These are phyloP conservation scores for Panicum miliaceum DNA, from an alignment of 176 grass and related monocot species.

Conservation along the genomic window DNA sequence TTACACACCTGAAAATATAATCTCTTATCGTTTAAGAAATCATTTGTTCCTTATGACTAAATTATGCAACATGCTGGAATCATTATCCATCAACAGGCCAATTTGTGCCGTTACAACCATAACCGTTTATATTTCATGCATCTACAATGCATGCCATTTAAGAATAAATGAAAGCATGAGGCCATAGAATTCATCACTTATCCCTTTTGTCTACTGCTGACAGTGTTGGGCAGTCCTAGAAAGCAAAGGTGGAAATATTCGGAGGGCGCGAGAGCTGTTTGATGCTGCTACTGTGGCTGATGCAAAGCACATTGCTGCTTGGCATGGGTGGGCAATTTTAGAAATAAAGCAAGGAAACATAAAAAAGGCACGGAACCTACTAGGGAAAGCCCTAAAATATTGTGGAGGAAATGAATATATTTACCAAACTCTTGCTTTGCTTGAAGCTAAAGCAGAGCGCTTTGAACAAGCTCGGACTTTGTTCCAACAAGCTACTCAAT, in stretches of 20 bases:
- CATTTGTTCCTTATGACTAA: slow-evolving; percentile 7
- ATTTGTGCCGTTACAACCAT: background rate
- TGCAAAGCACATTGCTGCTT: slow-evolving; percentile 84
- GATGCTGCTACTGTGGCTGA: slow-evolving; percentile 95
- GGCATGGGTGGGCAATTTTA: slow-evolving; percentile 97
- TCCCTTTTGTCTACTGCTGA: slow-evolving; percentile 36
- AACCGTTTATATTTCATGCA: background rate
- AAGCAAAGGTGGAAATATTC: slow-evolving; percentile 81
- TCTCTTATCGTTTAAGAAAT: slow-evolving; percentile 3
- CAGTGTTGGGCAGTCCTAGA: slow-evolving; percentile 99
- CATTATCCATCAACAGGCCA: background rate
- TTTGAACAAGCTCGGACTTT: slow-evolving; percentile 78
- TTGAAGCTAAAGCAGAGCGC: slow-evolving; percentile 88
- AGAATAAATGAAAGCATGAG: slow-evolving; percentile 20
- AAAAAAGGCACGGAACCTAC: slow-evolving; percentile 89
- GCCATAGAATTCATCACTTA: background rate
- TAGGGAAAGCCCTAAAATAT: slow-evolving; percentile 82
- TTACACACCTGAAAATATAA: background rate
- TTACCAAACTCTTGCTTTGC: slow-evolving; percentile 97
- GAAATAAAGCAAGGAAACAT: slow-evolving; percentile 98
- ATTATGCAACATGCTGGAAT: background rate
- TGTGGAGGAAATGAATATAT: slow-evolving; percentile 98
- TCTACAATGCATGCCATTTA: slow-evolving; percentile 1
- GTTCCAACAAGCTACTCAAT: slow-evolving; percentile 86
- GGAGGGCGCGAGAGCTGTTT: slow-evolving; percentile 88